These are phyloP conservation scores for Fusarium burgessii DNA, from an alignment of 2,329 filamentous ascomycete genomes.

Conservation along the genomic window DNA sequence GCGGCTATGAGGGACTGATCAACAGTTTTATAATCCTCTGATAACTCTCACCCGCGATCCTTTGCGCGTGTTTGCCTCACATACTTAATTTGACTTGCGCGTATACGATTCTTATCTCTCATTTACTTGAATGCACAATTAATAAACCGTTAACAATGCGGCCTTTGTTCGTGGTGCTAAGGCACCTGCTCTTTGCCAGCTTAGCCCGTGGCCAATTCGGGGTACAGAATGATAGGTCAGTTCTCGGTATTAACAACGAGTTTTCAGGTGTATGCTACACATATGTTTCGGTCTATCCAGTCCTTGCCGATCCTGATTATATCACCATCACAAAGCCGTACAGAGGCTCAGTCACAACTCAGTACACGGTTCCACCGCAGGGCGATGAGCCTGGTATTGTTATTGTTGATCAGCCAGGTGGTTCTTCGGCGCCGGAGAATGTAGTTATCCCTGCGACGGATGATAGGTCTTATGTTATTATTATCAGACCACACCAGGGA, in stretches of 20 bases:
- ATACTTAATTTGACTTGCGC: not conserved
- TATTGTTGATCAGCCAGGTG: conserved; percentile 35
- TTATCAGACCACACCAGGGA: conserved; percentile 38
- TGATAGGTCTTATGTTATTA: conserved; percentile 33
- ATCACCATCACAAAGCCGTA: conserved; percentile 41
- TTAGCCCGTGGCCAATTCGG: conserved; percentile 18
- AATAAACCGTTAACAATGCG: conserved; percentile 19
- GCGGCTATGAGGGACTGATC: conserved; percentile 17
- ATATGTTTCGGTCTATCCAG: conserved; percentile 44
- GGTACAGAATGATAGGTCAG: conserved; percentile 40
- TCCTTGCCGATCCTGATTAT: conserved; percentile 38
- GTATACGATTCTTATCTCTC: conserved; percentile 1
- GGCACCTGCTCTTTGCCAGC: conserved; percentile 17
- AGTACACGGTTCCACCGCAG: conserved; percentile 38
- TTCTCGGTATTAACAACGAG: conserved; percentile 40
- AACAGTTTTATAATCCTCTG: conserved; percentile 27
- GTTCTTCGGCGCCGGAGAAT: conserved; percentile 23
- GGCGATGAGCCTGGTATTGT: conserved; percentile 36
- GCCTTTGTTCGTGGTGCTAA: conserved; percentile 17
- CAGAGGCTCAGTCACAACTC: conserved; percentile 30
- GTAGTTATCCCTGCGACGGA: conserved; percentile 36
- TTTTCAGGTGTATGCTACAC: conserved; percentile 43
- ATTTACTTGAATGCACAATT: conserved; percentile 6
- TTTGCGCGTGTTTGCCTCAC: not conserved
- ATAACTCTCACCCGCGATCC: not conserved